Evolutionary conservation across 116 monocot genomes (phyloP), one percentile per base, ranked within the genome.

Genomic region (Thalassia testudinum): DNA sequence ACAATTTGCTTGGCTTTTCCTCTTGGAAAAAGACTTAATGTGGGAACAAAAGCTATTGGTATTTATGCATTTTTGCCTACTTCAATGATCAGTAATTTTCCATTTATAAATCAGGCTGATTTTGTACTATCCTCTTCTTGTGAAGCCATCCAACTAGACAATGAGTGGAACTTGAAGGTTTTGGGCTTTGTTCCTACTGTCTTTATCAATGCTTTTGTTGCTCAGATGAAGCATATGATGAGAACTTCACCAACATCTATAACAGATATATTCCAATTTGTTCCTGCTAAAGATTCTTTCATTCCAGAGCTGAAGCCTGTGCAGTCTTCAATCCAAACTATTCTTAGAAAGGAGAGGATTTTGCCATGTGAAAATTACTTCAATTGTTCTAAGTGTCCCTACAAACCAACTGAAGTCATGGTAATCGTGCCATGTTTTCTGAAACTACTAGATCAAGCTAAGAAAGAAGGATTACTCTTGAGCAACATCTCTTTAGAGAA

Each of bases 91-190:
- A 74, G 77, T 0, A 54, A 45, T 24, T 74, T 77, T 29, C 77
- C 82, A 0, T 82, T 82, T 42, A 73, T 77, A 30, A 73, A 77
- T 40, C 82, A 82, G 27, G 72, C 77, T 21, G 77, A 77, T 24
- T 77, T 76, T 43, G 30, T 82, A 7, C 63, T 73, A 3, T 26
- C 59, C 24, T 60, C 70, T 1, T 70, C 70, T 2, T 50, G 77
- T 14, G 77, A 77, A 24, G 24, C 69, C 0, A 70, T 73, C 24
- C 51, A 60, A 14, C 37, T 57, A 0, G 70, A 77, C 25, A 82
- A 47, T 49, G 26, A 52, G 28, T 77, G 77, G 82, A 82, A 77
- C 43, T 52, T 55, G 22, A 70, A 70, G 0, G 70, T 82, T 40
- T 60, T 82, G 13, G 49, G 57, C 1, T 66, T 57, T 62, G 67